Evolutionary conservation across 2,329 filamentous ascomycete genomes (phyloP), one percentile per base, ranked within the genome.

Genomic region (Apiospora kogelbergensis): DNA sequence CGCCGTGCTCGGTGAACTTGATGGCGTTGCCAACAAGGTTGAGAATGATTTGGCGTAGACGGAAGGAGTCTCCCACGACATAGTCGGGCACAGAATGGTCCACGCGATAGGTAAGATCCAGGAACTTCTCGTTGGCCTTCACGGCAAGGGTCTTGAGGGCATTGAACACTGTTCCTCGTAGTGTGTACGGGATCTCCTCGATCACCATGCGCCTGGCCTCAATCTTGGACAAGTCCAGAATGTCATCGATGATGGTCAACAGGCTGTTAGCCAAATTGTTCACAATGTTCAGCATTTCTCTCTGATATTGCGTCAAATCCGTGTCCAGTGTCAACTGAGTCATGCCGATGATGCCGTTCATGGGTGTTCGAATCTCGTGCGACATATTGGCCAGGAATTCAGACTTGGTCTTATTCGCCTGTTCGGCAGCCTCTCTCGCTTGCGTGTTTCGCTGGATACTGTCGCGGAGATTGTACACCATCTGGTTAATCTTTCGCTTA

Each of bases 311-410:
- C 63, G 95, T 97, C 69, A 99, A 85, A 78, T 98, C 92, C 46
- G 95, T 98, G 78, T 99, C 96, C 67, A 99, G 86, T 1, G 96
- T 98, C 68, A 99, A 86, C 80, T 98, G 95, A 2, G 95, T 98
- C 95, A 98, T 98, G 77, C 95, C 95, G 74, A 98, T 97, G 78
- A 98, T 98, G 75, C 95, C 95, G 83, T 98, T 97, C 88, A 97
- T 97, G 0, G 94, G 96, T 44, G 96, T 99, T 78, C 95, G 89
- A 75, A 98, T 98, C 81, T 98, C 95, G 87, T 98, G 95, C 63
- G 93, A 97, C 95, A 98, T 98, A 80, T 99, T 99, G 70, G 96
- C 96, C 70, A 99, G 84, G 84, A 99, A 99, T 78, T 98, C 96
- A 11, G 95, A 98, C 79, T 99, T 99, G 53, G 95, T 98, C 82